These are phyloP conservation scores for Miscanthus lutarioriparius DNA, from an alignment of 176 grass and related monocot species.

Conservation along the genomic window DNA sequence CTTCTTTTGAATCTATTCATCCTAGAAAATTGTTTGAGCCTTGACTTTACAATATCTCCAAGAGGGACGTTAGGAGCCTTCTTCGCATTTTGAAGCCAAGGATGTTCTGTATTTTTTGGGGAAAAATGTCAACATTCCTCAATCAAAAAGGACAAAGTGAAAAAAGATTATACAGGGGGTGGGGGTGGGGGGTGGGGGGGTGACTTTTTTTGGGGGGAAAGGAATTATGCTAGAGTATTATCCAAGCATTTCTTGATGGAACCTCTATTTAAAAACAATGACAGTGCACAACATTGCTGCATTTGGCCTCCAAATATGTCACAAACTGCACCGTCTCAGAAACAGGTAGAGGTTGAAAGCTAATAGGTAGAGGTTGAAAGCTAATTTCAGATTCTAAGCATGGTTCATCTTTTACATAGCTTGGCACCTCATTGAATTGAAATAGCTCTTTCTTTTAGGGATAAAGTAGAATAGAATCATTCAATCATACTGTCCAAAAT, in stretches of 20 bases:
- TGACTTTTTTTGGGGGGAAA: background rate
- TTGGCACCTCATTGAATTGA: background rate
- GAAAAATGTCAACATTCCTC: background rate
- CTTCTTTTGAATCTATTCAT: slow-evolving; percentile 99
- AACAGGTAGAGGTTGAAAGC: slow-evolving; percentile 11
- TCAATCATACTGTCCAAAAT: background rate
- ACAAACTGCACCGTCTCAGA: background rate
- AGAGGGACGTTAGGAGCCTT: slow-evolving; percentile 99
- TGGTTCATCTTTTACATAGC: slow-evolving; percentile 3
- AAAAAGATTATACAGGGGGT: background rate
- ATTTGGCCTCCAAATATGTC: background rate
- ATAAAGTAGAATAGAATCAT: background rate
- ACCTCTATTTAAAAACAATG: background rate
- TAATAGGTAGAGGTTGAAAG: slow-evolving; percentile 5
- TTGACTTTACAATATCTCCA: slow-evolving; percentile 98
- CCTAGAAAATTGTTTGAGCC: slow-evolving; percentile 99
- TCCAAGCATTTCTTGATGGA: background rate
- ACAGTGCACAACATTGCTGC: background rate
- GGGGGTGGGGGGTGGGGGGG: background rate
- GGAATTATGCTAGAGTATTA: background rate
- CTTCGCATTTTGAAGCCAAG: slow-evolving; percentile 99
- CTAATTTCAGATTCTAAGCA: background rate
- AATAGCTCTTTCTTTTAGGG: background rate
- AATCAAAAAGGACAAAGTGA: background rate
- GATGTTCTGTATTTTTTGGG: slow-evolving; percentile 55